Conservation (phyloP, 1,139 yeast species). For the Nakaseomyces delphensis region DNA sequence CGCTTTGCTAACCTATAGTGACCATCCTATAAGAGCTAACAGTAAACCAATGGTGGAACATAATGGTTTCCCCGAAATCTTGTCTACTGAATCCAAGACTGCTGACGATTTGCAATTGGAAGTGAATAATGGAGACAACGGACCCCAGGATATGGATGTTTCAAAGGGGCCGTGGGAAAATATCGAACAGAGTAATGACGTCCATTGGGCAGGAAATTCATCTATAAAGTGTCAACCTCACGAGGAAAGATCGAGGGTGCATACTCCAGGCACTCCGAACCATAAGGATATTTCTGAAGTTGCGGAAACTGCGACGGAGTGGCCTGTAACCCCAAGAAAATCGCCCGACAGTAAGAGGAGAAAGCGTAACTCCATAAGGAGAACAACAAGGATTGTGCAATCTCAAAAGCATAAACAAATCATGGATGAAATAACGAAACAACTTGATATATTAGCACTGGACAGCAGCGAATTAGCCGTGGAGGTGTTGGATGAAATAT, state of each 20-base stretch:
- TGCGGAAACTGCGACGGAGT: neutral
- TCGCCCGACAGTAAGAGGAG: neutral
- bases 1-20: neutral
- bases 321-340: neutral
- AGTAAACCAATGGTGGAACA: neutral
- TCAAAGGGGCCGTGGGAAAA: too few relatives aligned
- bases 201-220: too few relatives aligned
- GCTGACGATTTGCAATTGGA: neutral
- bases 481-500: neutral
- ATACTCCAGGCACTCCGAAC: neutral
- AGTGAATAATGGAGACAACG: too few relatives aligned
- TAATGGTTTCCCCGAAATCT: neutral
- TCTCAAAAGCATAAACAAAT: slow-evolving; percentile 4
- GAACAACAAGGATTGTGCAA: neutral
- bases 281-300: neutral
- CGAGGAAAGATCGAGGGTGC: too few relatives aligned
- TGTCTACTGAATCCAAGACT: neutral
- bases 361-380: neutral
- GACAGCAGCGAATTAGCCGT: slow-evolving; percentile 3
- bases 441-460: slow-evolving; percentile 1
- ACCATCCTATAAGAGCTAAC: neutral
- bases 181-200: too few relatives aligned
- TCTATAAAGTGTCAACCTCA: too few relatives aligned
- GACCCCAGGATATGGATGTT: too few relatives aligned
- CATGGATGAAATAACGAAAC: slow-evolving; percentile 4